A percentile compares a stretch with the other conserved stretches of the same genome.
phyloP scores from a whole-genome alignment of 2,329 filamentous ascomycete species.

The Cercospora sp. region DNA sequence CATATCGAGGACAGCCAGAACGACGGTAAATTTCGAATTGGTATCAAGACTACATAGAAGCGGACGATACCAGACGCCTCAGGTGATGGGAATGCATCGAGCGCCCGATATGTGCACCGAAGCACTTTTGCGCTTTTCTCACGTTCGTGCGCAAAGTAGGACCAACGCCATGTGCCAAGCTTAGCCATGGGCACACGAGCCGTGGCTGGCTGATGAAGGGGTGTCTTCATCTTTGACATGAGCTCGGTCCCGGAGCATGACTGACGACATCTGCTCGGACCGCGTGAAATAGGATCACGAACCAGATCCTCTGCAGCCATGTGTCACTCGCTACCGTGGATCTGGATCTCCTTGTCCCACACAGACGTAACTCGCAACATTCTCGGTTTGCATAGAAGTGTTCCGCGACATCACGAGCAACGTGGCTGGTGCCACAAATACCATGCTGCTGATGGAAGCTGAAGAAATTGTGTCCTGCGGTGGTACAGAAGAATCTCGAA shows the following conservation, averaged over 20 bases:
- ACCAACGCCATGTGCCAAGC: slow-evolving; percentile 7
- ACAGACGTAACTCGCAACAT: background rate
- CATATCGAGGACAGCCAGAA: background rate
- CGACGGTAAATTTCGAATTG: background rate
- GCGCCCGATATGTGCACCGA: background rate
- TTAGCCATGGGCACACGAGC: slow-evolving; percentile 1
- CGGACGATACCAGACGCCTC: background rate
- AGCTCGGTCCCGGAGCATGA: slow-evolving; percentile 4
- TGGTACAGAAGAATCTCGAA: background rate
- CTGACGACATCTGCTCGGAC: slow-evolving; percentile 11
- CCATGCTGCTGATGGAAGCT: background rate
- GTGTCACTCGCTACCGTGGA: slow-evolving; percentile 9
- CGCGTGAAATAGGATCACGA: slow-evolving; percentile 9
- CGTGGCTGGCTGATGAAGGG: slow-evolving; percentile 1
- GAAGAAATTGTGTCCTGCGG: background rate
- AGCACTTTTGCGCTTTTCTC: background rate
- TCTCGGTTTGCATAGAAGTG: background rate
- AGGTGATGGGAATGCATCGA: background rate
- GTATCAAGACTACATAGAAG: background rate
- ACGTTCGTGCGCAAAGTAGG: slow-evolving; percentile 4
- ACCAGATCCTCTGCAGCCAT: slow-evolving; percentile 10
- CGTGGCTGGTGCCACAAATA: slow-evolving; percentile 3
- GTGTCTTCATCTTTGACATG: background rate
- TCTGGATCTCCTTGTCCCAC: background rate
- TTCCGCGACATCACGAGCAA: background rate